phyloP scores from a whole-genome alignment of 2,329 filamentous ascomycete species.

The Endothia cerciana region DNA sequence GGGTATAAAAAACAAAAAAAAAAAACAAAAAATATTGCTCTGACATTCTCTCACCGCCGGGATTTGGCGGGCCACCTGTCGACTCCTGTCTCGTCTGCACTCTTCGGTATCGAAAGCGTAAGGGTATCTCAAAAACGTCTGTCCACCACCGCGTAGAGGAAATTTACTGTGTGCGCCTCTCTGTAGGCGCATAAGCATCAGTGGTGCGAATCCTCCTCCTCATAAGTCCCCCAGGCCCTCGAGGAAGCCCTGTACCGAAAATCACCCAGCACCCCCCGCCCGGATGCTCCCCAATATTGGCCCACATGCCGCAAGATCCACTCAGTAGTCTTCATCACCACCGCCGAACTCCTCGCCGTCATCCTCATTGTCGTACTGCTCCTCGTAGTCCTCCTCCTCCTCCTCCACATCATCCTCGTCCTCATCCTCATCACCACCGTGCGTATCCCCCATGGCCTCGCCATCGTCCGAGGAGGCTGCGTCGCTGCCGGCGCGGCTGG shows the following conservation, averaged over 20 bases:
- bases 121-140: neutral
- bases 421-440: slow-evolving; percentile 11
- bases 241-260: neutral
- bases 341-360: slow-evolving; percentile 21
- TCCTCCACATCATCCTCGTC: slow-evolving; percentile 12
- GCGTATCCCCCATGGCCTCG: slow-evolving; percentile 20
- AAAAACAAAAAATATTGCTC: too few species aligned
- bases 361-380: slow-evolving; percentile 7
- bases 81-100: neutral
- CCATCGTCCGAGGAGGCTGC: slow-evolving; percentile 32
- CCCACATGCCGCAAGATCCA: neutral
- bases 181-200: neutral
- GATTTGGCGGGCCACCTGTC: neutral
- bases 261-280: neutral
- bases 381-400: slow-evolving; percentile 11
- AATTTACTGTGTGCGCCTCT: neutral
- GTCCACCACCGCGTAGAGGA: neutral
- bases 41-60: neutral
- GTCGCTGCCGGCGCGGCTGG: slow-evolving; percentile 41
- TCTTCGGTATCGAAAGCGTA: neutral
- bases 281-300: neutral
- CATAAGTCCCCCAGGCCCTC: neutral
- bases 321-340: slow-evolving; percentile 17
- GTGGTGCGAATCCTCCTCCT: neutral
- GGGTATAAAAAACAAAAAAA: too few species aligned